These are phyloP conservation scores for Cryptosporidium baileyi DNA, from an alignment of 169 alveolate species.

Conservation along the genomic window DNA sequence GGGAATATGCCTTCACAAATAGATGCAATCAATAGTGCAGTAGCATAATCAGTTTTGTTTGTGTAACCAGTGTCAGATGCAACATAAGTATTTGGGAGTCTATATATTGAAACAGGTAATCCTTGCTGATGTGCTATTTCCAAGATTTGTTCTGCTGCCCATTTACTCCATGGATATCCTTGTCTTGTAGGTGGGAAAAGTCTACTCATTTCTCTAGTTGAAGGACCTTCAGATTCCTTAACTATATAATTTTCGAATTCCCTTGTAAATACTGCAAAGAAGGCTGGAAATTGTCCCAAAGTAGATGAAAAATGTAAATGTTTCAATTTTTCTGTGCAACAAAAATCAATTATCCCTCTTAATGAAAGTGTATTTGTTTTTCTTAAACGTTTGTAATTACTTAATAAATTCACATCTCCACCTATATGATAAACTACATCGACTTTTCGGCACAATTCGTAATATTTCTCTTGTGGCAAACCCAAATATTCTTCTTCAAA, in stretches of 20 bases:
- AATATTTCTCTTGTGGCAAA: conserved; percentile 70
- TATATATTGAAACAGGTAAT: conserved; percentile 73
- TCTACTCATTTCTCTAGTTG: conserved; percentile 74
- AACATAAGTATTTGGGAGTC: conserved; percentile 78
- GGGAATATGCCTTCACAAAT: conserved; percentile 77
- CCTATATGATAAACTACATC: conserved; percentile 80
- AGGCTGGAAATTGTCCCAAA: conserved; percentile 78
- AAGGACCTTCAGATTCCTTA: conserved; percentile 73
- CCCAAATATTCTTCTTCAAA: conserved; percentile 74
- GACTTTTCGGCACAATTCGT: conserved; percentile 69
- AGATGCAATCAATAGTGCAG: conserved; percentile 75
- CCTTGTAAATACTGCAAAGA: conserved; percentile 75
- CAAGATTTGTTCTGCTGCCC: conserved; percentile 79
- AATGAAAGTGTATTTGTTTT: conserved; percentile 74
- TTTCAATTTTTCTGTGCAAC: conserved; percentile 72
- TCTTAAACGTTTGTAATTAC: conserved; percentile 76
- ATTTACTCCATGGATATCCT: conserved; percentile 80
- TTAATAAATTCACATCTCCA: conserved; percentile 77
- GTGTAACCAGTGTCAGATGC: conserved; percentile 79
- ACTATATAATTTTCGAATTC: conserved; percentile 67
- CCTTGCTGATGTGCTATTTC: conserved; percentile 74
- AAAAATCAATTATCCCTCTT: conserved; percentile 69
- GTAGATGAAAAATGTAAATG: conserved; percentile 77
- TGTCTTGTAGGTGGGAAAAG: conserved; percentile 74
- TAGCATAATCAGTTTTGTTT: conserved; percentile 77